A percentile compares a stretch with the other conserved stretches of the same genome.
These are phyloP conservation scores for Oryza glaberrima DNA, from an alignment of 176 grass and related monocot species.

Conservation along the genomic window DNA sequence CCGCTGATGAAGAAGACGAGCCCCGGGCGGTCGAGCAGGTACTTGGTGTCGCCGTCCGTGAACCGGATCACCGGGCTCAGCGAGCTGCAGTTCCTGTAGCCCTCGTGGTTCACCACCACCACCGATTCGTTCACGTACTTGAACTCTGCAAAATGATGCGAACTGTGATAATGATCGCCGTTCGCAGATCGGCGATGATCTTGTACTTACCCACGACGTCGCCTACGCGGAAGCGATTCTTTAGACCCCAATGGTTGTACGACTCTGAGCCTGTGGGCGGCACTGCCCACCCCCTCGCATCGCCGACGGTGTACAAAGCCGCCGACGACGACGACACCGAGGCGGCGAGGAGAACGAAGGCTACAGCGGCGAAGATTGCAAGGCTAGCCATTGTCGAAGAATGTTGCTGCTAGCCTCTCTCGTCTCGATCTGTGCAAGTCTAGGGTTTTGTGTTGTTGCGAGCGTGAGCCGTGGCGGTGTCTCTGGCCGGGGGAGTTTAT, in stretches of 20 bases:
- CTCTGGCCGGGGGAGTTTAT: constrained; percentile 25
- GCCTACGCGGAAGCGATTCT: constrained; percentile 62
- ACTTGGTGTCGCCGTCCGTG: constrained; percentile 55
- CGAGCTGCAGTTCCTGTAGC: constrained; percentile 66
- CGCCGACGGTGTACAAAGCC: constrained; percentile 60
- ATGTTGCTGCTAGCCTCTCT: not conserved
- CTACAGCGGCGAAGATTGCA: constrained; percentile 23
- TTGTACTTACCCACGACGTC: constrained; percentile 64
- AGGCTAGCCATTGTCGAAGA: constrained; percentile 33
- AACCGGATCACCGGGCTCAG: constrained; percentile 46
- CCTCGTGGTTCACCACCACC: constrained; percentile 61
- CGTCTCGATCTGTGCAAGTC: not conserved
- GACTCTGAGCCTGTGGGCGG: constrained; percentile 58
- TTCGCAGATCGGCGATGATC: too few species aligned
- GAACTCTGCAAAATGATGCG: constrained; percentile 60
- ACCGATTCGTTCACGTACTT: constrained; percentile 79
- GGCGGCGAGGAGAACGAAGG: constrained; percentile 36
- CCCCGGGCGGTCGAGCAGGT: constrained; percentile 50
- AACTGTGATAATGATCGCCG: not conserved
- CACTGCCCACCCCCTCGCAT: constrained; percentile 52
- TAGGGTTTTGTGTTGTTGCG: not conserved
- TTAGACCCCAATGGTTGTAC: constrained; percentile 84
- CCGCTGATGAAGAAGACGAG: constrained; percentile 87
- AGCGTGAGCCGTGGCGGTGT: not conserved
- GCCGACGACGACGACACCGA: not conserved